Percentiles rank a stretch among this genome's conserved stretches.
Evolutionary conservation across 352 stramenopile genomes (phyloP).

Genomic region (Pythium phragmitis): DNA sequence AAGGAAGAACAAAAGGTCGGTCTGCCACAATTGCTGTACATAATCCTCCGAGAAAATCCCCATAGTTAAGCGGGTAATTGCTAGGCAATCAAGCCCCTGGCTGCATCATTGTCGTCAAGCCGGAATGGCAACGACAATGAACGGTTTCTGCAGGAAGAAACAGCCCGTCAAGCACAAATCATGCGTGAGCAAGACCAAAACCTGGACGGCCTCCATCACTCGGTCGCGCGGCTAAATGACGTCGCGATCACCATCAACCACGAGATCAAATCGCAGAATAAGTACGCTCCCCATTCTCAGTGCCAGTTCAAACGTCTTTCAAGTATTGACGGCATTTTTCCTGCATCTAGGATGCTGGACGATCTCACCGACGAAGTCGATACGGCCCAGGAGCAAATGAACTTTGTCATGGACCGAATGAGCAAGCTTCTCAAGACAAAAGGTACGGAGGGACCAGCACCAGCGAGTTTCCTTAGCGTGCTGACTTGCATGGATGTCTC

Average conservation of each 20-base stretch:
- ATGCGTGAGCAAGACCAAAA: conserved; percentile 68
- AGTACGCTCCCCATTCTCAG: conserved; percentile 31
- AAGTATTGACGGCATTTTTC: no score
- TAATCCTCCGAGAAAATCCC: no score
- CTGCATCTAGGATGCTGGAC: conserved; percentile 63
- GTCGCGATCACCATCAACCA: conserved; percentile 74
- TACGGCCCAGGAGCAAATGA: conserved; percentile 77
- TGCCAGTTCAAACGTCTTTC: no score
- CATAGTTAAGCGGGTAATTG: neutral
- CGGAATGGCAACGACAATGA: conserved; percentile 44
- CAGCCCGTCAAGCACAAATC: conserved; percentile 60
- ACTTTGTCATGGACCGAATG: conserved; percentile 80
- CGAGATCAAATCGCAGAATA: conserved; percentile 75
- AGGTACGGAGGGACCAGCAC: conserved; percentile 33
- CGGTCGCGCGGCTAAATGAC: conserved; percentile 54
- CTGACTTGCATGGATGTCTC: neutral
- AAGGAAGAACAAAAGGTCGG: conserved; percentile 67
- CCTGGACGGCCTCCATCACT: conserved; percentile 52
- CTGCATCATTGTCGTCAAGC: conserved; percentile 13
- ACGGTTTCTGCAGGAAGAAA: conserved; percentile 58
- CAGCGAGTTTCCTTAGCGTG: neutral
- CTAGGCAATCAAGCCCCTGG: conserved; percentile 46
- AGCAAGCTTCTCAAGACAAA: conserved; percentile 80
- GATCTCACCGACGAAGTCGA: conserved; percentile 70
- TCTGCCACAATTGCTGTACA: neutral